Base-by-base conservation (phyloP, 306 rosid species). In the Fagus sylvatica region DNA sequence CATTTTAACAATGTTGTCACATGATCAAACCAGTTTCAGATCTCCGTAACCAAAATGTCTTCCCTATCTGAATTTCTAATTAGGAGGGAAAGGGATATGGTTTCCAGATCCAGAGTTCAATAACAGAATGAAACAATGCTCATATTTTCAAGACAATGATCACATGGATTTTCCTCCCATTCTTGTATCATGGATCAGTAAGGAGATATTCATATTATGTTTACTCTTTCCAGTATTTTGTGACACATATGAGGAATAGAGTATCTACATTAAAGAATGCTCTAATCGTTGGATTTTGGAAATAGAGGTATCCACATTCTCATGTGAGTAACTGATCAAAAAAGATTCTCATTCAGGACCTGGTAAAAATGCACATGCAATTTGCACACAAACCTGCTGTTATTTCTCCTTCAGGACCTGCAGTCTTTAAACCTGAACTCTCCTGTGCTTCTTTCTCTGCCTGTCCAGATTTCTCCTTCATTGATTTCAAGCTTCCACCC, bases 321-420 rank as follows among this genome's bases (percentile, higher is more conserved):
- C 6, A 7, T 17, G 6, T 28, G 37, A 39, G 11, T 46, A 22
- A 22, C 28, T 22, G 28, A 22, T 22, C 28, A 22, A 22, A 22
- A 22, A 22, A 22, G 28, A 22, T 22, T 22, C 28, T 22, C 28
- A 22, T 22, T 22, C 6, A 77, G 66, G 56, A 19, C 22, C 32
- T 37, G 56, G 69, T 56, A 40, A 3, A 2, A 43, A 15, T 5
- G 7, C 36, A 49, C 36, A 72, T 16, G 43, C 36, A 71, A 22
- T 71, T 9, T 67, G 65, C 59, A 28, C 41, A 83, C 85, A 87
- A 73, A 93, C 99, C 99, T 86, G 99, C 99, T 57, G 99, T 88
- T 62, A 95, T 93, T 89, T 95, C 99, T 76, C 99, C 99, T 82
- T 95, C 99, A 55, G 93, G 88, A 74, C 98, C 99, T 39, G 99